Base-by-base conservation (phyloP, 345 rosid species). In the Hibiscus mutabilis region DNA sequence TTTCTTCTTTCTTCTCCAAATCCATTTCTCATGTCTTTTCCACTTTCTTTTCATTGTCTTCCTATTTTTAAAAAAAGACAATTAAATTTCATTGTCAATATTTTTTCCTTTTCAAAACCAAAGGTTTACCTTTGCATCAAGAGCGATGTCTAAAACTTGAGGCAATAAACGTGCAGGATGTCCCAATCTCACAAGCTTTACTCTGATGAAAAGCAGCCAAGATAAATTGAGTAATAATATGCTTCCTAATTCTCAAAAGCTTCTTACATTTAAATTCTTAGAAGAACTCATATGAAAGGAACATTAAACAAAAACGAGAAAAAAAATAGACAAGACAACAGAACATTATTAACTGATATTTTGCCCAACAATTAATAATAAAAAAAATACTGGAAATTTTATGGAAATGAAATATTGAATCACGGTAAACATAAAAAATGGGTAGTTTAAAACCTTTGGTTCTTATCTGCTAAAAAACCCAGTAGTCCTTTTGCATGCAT, bases 161-260 rank as follows among this genome's bases (percentile, higher is more conserved):
- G 97, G 99, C 68, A 91, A 83, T 52, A 95, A 84, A 61, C 97
- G 87, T 24, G 97, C 99, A 75, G 97, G 99, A 77, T 95, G 99
- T 65, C 99, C 97, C 68, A 95, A 66, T 74, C 99, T 86, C 80
- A 95, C 99, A 84, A 90, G 61, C 87, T 90, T 95, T 40, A 92
- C 92, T 72, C 86, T 90, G 73, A 64, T 27, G 55, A 51, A 24
- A 66, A 66, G 40, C 71, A 62, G 1, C 19, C 62, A 35, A 68
- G 44, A 70, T 29, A 64, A 37, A 66, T 14, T n/a, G 6, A 64
- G 65, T 49, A 29, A 49, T 70, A 6, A 58, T 16, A 73, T 10
- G 25, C 18, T 60, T 53, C 59, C 25, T 22, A 57, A 12, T 57
- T 57, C 60, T 78, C 24, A 51, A 12, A 5, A 42, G 24, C 9